A percentile compares a stretch with the other conserved stretches of the same genome.
These are phyloP conservation scores for Amanita pallidorosea DNA, from an alignment of 768 basidiomycete genomes.

Conservation along the genomic window DNA sequence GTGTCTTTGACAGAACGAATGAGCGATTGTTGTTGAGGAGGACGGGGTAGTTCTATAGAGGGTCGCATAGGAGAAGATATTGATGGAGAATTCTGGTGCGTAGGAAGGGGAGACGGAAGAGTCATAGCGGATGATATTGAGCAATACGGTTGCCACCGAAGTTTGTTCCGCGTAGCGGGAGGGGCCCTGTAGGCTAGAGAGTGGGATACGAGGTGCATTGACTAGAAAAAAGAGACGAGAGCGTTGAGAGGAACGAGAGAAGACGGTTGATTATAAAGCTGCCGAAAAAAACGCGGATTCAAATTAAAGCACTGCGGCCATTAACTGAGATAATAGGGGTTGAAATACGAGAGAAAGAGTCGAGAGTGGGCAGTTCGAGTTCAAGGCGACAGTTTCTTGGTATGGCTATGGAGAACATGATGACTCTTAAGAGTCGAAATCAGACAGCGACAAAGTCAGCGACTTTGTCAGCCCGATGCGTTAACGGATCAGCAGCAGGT, in stretches of 20 bases:
- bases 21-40: conserved; percentile 20
- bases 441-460: conserved; percentile 26
- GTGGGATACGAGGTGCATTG: conserved; percentile 33
- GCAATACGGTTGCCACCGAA: conserved; percentile 77
- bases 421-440: conserved; percentile 15
- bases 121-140: conserved; percentile 22
- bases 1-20: conserved; percentile 22
- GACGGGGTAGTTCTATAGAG: conserved; percentile 16
- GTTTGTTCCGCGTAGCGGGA: conserved; percentile 52
- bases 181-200: conserved; percentile 64
- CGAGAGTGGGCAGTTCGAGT: conserved; percentile 9
- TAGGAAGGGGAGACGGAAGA: conserved; percentile 22
- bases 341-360: conserved; percentile 1
- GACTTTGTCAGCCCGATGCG: conserved; percentile 24
- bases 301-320: neutral
- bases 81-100: conserved; percentile 49
- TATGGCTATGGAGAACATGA: conserved; percentile 26
- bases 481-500: neutral
- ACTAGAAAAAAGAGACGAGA: conserved; percentile 18
- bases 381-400: conserved; percentile 12
- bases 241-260: conserved; percentile 16
- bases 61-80: conserved; percentile 41
- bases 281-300: conserved; percentile 12
- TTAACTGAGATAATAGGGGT: conserved; percentile 1
- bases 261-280: conserved; percentile 11